These are phyloP conservation scores for Colletotrichum zoysiae DNA, from an alignment of 2,329 filamentous ascomycete species.

Conservation along the genomic window DNA sequence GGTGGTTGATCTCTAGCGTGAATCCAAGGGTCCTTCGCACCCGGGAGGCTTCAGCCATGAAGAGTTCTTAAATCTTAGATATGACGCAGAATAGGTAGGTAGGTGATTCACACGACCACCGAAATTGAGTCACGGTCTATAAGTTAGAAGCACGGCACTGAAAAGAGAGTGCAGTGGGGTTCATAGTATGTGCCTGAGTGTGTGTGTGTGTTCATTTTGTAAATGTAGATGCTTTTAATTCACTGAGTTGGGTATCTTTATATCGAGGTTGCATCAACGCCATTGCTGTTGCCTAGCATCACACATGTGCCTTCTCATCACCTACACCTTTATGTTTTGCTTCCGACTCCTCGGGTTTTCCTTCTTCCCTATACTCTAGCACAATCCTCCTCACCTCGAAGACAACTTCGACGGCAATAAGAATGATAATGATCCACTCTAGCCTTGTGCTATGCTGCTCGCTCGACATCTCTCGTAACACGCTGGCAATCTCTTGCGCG, in stretches of 20 bases:
- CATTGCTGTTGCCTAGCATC: neutral
- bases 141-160: neutral
- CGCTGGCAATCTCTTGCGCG: constrained; percentile 92
- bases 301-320: neutral
- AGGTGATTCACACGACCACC: too few relatives aligned
- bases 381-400: constrained; percentile 85
- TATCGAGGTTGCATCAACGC: neutral
- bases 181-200: neutral
- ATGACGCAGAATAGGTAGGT: neutral
- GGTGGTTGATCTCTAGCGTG: neutral
- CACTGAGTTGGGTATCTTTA: constrained; percentile 27
- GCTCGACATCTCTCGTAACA: constrained; percentile 87
- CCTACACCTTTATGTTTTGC: neutral
- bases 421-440: constrained; percentile 94
- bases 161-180: neutral
- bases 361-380: constrained; percentile 67
- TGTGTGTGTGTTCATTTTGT: neutral
- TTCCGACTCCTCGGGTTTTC: constrained; percentile 44
- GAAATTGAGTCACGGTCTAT: neutral
- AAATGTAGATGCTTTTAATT: constrained; percentile 1
- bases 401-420: constrained; percentile 92
- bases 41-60: neutral
- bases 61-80: neutral
- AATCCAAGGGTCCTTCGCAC: neutral
- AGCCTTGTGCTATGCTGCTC: constrained; percentile 90